Percentiles rank a stretch among this genome's conserved stretches.
These are phyloP conservation scores for Haplosporangium sp. DNA, from an alignment of 371 early-diverging fungal species.

Conservation along the genomic window DNA sequence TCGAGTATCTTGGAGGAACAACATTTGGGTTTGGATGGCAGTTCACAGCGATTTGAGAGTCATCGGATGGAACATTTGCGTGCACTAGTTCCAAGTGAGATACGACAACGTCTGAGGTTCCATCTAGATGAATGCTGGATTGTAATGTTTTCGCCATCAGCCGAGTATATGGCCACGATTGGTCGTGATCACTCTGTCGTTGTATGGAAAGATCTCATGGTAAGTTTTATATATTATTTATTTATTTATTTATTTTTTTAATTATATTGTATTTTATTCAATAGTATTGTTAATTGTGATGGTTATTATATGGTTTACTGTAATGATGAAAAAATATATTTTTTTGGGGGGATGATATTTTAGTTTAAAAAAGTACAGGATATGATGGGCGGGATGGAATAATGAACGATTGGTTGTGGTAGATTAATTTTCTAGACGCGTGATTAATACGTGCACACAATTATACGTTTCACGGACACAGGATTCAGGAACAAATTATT, in stretches of 20 bases:
- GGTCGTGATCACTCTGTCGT: slow-evolving; percentile 28
- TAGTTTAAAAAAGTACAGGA: neutral
- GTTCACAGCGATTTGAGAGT: neutral
- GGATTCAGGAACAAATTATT: no score
- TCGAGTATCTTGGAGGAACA: slow-evolving; percentile 14
- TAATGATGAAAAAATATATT: no score
- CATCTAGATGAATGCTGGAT: slow-evolving; percentile 52
- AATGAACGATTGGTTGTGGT: neutral
- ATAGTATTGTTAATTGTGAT: no score
- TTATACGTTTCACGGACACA: neutral
- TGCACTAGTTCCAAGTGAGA: slow-evolving; percentile 20
- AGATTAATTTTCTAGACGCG: neutral
- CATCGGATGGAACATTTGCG: slow-evolving; percentile 13
- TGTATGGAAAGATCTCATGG: slow-evolving; percentile 39
- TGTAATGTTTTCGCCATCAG: slow-evolving; percentile 45
- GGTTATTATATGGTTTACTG: neutral
- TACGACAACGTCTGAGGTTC: slow-evolving; percentile 27
- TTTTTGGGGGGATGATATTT: neutral
- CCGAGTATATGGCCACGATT: slow-evolving; percentile 34
- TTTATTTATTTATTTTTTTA: no score
- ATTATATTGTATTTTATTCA: no score
- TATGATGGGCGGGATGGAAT: neutral
- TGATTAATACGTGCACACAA: neutral
- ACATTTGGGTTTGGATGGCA: neutral
- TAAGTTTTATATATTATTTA: neutral